These are phyloP conservation scores for Pseudoscleropodium purum DNA, from an alignment of 225 moss, liverwort and hornwort genomes.

Conservation along the genomic window DNA sequence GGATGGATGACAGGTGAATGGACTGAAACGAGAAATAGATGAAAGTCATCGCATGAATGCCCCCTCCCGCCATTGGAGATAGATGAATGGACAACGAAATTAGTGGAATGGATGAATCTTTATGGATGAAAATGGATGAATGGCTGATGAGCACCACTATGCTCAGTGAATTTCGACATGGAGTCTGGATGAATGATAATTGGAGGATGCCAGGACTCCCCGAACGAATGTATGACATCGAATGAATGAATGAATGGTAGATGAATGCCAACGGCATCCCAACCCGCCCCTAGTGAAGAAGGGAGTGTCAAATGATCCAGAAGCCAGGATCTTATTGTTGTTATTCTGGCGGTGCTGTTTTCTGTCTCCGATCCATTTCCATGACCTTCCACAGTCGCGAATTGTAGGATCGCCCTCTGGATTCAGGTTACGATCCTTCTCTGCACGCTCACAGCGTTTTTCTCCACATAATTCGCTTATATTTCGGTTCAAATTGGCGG, in stretches of 20 bases:
- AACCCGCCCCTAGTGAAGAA: neutral
- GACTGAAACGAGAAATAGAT: neutral
- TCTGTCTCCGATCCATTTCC: neutral
- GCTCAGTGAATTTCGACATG: neutral
- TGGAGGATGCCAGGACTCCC: neutral
- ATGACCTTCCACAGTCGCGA: neutral
- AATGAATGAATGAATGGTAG: neutral
- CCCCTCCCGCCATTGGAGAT: too few species aligned
- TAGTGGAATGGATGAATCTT: rapidly evolving
- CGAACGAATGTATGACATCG: neutral
- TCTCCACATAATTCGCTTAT: neutral
- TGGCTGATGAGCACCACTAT: neutral
- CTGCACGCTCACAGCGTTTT: neutral
- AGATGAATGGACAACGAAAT: neutral
- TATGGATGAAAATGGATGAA: neutral
- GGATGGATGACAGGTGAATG: neutral
- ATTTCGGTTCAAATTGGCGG: neutral
- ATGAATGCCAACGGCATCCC: slow-evolving; percentile 7
- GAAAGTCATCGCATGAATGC: neutral
- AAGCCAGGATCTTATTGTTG: neutral
- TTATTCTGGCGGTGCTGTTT: neutral
- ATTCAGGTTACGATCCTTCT: neutral
- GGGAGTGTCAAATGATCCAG: neutral
- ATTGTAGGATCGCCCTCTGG: slow-evolving; percentile 13
- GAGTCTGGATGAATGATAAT: neutral